Evolutionary conservation across 371 early-diverging fungal species (phyloP).

Genomic region (Rhizopus stolonifer): DNA sequence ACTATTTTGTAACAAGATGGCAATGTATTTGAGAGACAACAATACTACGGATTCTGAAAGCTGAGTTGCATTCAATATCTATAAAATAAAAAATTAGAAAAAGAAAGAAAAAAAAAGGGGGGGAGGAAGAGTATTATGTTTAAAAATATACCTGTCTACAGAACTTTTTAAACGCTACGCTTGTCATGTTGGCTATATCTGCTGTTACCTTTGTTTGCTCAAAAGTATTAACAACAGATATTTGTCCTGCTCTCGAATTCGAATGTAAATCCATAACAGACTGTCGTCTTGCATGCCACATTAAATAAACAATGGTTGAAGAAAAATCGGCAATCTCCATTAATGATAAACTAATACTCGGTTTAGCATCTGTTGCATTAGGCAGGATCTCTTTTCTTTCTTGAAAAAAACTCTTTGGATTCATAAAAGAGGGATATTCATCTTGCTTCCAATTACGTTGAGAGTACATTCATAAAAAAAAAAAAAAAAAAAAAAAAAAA

Average conservation of each 20-base stretch:
- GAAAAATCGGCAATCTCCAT: constrained; percentile 59
- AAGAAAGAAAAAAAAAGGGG: too few species aligned
- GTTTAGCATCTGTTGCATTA: constrained; percentile 29
- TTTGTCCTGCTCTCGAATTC: constrained; percentile 14
- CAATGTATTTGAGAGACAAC: constrained; percentile 61
- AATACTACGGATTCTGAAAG: constrained; percentile 63
- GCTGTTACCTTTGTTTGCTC: constrained; percentile 26
- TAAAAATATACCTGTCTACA: constrained; percentile 43
- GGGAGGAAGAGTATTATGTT: too few species aligned
- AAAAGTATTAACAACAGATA: background rate
- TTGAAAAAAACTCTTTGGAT: background rate
- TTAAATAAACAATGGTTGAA: constrained; percentile 61
- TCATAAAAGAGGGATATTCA: background rate
- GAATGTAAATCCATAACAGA: constrained; percentile 37
- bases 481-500: background rate
- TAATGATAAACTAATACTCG: constrained; percentile 23
- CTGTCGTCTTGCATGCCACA: constrained; percentile 57
- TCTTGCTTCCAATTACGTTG: background rate
- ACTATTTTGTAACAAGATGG: constrained; percentile 55
- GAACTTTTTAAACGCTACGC: constrained; percentile 54
- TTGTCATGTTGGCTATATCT: constrained; percentile 41
- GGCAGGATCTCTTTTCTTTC: constrained; percentile 27
- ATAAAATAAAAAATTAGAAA: background rate
- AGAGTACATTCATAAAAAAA: background rate
- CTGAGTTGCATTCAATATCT: constrained; percentile 59